Evolutionary conservation across 352 stramenopile genomes (phyloP).

Genomic region (Phytophthora cryptogea): DNA sequence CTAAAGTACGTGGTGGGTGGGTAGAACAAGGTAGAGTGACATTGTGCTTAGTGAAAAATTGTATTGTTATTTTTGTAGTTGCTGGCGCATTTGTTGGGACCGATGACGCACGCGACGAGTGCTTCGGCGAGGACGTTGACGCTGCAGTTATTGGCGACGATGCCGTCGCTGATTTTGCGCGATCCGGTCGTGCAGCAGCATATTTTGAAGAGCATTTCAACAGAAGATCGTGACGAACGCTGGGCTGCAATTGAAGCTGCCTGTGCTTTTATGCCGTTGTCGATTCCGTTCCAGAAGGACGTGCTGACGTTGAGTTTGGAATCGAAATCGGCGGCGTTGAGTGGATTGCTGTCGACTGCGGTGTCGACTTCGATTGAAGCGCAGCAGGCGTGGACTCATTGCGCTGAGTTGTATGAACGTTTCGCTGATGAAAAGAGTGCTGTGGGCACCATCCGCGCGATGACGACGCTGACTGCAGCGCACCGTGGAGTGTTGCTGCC

Average conservation of each 20-base stretch:
- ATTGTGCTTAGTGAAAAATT: constrained; percentile 2
- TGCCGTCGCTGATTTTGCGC: constrained; percentile 41
- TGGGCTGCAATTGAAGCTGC: constrained; percentile 40
- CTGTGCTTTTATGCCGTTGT: constrained; percentile 29
- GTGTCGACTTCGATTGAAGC: constrained; percentile 29
- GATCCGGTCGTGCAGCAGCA: constrained; percentile 33
- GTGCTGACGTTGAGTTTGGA: constrained; percentile 25
- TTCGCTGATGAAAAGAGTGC: constrained; percentile 40
- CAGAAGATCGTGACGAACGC: constrained; percentile 29
- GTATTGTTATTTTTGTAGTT: constrained; percentile 27
- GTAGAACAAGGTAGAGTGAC: constrained; percentile 4
- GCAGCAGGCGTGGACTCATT: constrained; percentile 48
- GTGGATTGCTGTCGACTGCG: constrained; percentile 28
- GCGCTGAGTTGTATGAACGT: constrained; percentile 43
- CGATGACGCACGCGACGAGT: constrained; percentile 19
- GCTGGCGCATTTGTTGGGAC: constrained; percentile 18
- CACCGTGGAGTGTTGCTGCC: constrained; percentile 24
- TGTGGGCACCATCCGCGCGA: constrained; percentile 31
- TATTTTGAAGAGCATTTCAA: constrained; percentile 21
- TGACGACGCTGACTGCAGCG: constrained; percentile 36
- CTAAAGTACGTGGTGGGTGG: constrained; percentile 38
- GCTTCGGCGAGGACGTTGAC: constrained; percentile 30
- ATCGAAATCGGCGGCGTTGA: constrained; percentile 15
- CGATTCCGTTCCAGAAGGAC: constrained; percentile 33
- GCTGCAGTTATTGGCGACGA: constrained; percentile 48